Evolutionary conservation across 257 asterid species (phyloP), one percentile per base, ranked within the genome.

Genomic region (Jasminum sambac): DNA sequence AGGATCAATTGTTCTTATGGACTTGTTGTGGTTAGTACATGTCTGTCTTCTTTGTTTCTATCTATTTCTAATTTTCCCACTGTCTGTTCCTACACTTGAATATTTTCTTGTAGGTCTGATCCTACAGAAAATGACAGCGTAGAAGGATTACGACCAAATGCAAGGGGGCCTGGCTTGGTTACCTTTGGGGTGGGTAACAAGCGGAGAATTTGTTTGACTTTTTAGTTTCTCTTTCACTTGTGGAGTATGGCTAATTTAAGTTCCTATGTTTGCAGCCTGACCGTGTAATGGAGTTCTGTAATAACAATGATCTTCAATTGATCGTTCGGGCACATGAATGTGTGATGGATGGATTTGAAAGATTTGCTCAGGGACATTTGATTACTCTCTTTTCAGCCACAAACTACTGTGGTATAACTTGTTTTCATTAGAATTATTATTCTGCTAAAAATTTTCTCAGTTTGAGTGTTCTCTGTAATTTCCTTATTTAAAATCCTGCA

Each of bases 111-210:
- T 75, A 94, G 99, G 99, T 94, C 99, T 64, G 99, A 94, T 80
- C 98, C 99, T 73, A 94, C 99, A 64, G 99, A 94, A 85, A 94
- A 94, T 74, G 99, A 94, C 77, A 94, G 99, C 64, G 99, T 94
- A 52, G 99, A 94, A 88, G 99, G 99, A 66, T 75, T 94, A 78
- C 88, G 98, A 30, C 99, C 99, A 55, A 94, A 94, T 83, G 99
- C 99, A 55, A 89, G 99, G 86, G 99, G 99, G 72, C 99, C 99
- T 67, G 99, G 99, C 55, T 78, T 94, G 79, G 99, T 94, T 55
- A 94, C 99, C 55, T 94, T 89, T 82, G 99, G 99, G 92, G 99
- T 91, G 80, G 70, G 98, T 79, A 38, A 4, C 57, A 46, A 8
- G n/a, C 16, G 57, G 23, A 16, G 57, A 46, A 46, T 46, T 46